Conservation (phyloP, 495 filamentous ascomycete species). For the Aspergillus mulundensis region DNA sequence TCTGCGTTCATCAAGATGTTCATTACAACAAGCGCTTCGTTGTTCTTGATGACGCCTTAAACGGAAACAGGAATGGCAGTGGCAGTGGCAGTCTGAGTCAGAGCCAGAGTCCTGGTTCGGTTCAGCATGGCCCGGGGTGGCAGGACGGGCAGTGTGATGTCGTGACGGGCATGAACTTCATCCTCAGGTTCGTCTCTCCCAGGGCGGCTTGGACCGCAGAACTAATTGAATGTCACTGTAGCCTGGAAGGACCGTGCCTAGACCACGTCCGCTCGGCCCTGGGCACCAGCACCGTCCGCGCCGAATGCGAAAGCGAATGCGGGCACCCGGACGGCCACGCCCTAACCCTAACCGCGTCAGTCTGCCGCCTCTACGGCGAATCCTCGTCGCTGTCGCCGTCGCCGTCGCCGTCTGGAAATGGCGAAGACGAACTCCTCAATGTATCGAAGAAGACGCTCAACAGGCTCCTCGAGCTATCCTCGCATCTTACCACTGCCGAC, state of each 20-base stretch:
- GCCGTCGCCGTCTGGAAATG: too few relatives aligned
- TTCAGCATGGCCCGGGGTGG: neutral
- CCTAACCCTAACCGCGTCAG: slow-evolving; percentile 1
- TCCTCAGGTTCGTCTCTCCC: slow-evolving; percentile 1
- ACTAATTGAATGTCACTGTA: neutral
- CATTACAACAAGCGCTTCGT: neutral
- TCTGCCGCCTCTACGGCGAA: neutral
- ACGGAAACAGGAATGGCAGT: too few relatives aligned
- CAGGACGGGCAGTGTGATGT: neutral
- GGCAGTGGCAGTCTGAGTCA: too few relatives aligned
- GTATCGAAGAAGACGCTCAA: neutral
- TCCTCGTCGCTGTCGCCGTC: neutral
- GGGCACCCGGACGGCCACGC: slow-evolving; percentile 3
- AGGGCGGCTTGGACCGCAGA: too few relatives aligned
- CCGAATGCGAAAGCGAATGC: neutral
- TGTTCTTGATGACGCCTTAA: neutral
- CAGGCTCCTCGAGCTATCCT: neutral
- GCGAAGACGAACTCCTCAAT: neutral
- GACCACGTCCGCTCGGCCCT: slow-evolving; percentile 2
- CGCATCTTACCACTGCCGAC: neutral
- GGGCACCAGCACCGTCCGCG: neutral
- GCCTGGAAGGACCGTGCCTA: slow-evolving; percentile 4
- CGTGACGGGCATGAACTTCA: slow-evolving; percentile 4
- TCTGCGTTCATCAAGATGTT: neutral
- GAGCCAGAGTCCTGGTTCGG: neutral